Evolutionary conservation across 208 protist genomes (phyloP).

Genomic region (Crithidia expoeki): DNA sequence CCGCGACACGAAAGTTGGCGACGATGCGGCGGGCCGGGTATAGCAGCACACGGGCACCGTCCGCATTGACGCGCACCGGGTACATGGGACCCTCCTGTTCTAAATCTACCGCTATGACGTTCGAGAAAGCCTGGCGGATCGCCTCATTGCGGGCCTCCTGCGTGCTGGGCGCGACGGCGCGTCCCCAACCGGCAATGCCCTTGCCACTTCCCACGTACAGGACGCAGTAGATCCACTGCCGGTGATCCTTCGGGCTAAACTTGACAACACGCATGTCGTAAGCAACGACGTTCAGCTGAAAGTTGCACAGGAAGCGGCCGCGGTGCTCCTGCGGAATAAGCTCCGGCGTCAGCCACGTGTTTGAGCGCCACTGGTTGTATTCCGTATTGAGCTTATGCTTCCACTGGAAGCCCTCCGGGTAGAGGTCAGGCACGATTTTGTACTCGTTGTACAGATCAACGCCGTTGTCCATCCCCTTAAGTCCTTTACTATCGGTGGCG

Average conservation of each 20-base stretch:
- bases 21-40: conserved; percentile 92
- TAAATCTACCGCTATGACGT: conserved; percentile 93
- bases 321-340: conserved; percentile 93
- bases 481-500: conserved; percentile 86
- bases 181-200: conserved; percentile 91
- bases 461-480: conserved; percentile 93
- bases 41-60: conserved; percentile 87
- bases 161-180: conserved; percentile 88
- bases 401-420: conserved; percentile 93
- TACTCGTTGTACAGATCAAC: conserved; percentile 94
- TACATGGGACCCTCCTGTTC: conserved; percentile 95
- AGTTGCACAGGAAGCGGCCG: conserved; percentile 93
- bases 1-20: conserved; percentile 90
- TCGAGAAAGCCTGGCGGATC: conserved; percentile 89
- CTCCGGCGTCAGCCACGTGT: conserved; percentile 93
- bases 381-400: conserved; percentile 94
- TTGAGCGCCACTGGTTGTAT: conserved; percentile 95
- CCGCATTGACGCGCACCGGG: conserved; percentile 89
- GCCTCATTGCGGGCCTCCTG: conserved; percentile 92
- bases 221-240: conserved; percentile 94
- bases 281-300: conserved; percentile 92
- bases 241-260: conserved; percentile 93
- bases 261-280: conserved; percentile 94
- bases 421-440: conserved; percentile 92
- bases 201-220: conserved; percentile 92